Percentiles rank a stretch among this genome's conserved stretches.
These are phyloP conservation scores for Dictyostelium purpureum DNA, from an alignment of 78 protist genomes.

Conservation along the genomic window DNA sequence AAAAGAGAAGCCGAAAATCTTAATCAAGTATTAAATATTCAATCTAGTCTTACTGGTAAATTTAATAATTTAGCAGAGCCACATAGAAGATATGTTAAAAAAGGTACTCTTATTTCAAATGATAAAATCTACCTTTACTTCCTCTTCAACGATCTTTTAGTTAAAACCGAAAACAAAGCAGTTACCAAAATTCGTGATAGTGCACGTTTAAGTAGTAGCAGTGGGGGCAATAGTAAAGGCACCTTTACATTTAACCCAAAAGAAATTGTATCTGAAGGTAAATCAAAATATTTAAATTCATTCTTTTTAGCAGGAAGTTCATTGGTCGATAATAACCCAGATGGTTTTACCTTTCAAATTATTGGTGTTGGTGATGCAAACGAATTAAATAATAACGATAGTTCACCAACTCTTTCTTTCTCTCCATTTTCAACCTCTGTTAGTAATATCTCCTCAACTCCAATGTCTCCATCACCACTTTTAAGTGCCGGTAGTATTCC, in stretches of 20 bases:
- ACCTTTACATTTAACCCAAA: neutral
- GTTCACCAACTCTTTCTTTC: neutral
- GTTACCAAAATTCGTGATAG: constrained; percentile 28
- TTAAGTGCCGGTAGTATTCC: neutral
- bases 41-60: constrained; percentile 53
- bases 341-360: constrained; percentile 28
- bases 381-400: neutral
- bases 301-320: constrained; percentile 22
- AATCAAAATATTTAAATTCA: constrained; percentile 40
- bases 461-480: neutral
- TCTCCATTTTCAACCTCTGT: neutral
- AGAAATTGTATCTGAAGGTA: constrained; percentile 27
- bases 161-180: constrained; percentile 67
- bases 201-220: neutral
- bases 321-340: constrained; percentile 18
- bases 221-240: neutral
- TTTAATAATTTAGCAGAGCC: constrained; percentile 79
- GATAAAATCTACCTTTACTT: constrained; percentile 53
- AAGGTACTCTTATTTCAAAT: constrained; percentile 44
- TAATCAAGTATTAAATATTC: constrained; percentile 74
- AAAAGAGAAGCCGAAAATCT: constrained; percentile 86
- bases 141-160: constrained; percentile 67
- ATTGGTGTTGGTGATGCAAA: constrained; percentile 24
- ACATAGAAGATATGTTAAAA: constrained; percentile 79
- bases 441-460: neutral